Evolutionary conservation across 495 filamentous ascomycete genomes (phyloP).

Genomic region (Schizothecium vesticola): DNA sequence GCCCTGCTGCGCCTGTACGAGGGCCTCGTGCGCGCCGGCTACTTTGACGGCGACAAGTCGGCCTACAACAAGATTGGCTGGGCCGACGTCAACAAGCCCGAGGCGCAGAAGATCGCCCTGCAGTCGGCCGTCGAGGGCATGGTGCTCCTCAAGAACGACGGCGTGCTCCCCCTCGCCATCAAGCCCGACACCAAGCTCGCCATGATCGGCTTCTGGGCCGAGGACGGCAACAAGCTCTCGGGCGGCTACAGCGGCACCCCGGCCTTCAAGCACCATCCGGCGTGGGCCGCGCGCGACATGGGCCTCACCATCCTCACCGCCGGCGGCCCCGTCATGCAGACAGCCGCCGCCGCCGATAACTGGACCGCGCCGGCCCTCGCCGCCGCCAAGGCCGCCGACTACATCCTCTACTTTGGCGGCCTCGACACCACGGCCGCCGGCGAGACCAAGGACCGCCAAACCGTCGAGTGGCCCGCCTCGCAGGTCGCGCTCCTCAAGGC

Average conservation of each 20-base stretch:
- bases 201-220: slow-evolving; percentile 39
- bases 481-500: slow-evolving; percentile 36
- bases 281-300: slow-evolving; percentile 31
- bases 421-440: slow-evolving; percentile 34
- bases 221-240: slow-evolving; percentile 27
- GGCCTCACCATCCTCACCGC: slow-evolving; percentile 20
- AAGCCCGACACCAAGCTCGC: slow-evolving; percentile 26
- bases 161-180: slow-evolving; percentile 20
- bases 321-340: slow-evolving; percentile 32
- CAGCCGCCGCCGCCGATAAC: slow-evolving; percentile 50
- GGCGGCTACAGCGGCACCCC: slow-evolving; percentile 40
- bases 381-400: slow-evolving; percentile 32
- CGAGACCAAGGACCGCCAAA: slow-evolving; percentile 36
- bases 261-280: slow-evolving; percentile 30
- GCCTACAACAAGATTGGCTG: slow-evolving; percentile 14
- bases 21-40: slow-evolving; percentile 43
- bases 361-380: slow-evolving; percentile 44
- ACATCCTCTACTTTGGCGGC: slow-evolving; percentile 40
- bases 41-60: slow-evolving; percentile 21
- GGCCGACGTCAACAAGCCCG: slow-evolving; percentile 21
- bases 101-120: slow-evolving; percentile 31
- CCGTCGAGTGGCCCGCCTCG: slow-evolving; percentile 36
- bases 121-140: slow-evolving; percentile 31
- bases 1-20: slow-evolving; percentile 30
- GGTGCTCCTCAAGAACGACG: slow-evolving; percentile 39